Evolutionary conservation across 306 rosid genomes (phyloP), one percentile per base, ranked within the genome.

Genomic region (Aeschynomene evenia): DNA sequence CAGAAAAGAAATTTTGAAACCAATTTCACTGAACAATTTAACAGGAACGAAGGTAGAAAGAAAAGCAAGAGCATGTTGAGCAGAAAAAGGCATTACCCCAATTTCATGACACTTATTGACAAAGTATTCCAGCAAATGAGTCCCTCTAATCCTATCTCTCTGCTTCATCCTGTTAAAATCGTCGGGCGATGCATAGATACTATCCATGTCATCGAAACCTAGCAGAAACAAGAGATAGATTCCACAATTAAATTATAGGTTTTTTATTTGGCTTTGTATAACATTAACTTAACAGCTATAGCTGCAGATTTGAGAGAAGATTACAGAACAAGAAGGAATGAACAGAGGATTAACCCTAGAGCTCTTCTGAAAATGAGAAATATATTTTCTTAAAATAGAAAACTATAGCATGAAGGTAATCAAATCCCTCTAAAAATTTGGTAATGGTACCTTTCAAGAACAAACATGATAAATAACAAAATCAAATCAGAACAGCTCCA

Each of bases 201-300:
- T 94, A 64, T 91, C 97, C 77, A 81, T 76, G 22, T 85, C 96
- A 51, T 84, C 92, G 75, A 85, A 95, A 78, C 95, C 99, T 94
- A 71, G 34, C 56, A 77, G 29, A 82, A 76, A 42, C 40, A 60
- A 65, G 63, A 31, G 26, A 54, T 14, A 23, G 34, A 31, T 19
- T 48, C 40, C 5, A 71, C 51, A 12, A 50, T 39, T 68, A 71
- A 53, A 50, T 62, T 59, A 15, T 16, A 55, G 36, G n/a, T 33
- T 46, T 43, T 50, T 70, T 65, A 39, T 20, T 69, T 51, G 42
- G 64, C 60, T 18, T 49, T 16, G 55, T 31, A 48, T 13, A 53
- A 45, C n/a, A 20, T 14, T 64, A 52, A 73, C n/a, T 21, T 22
- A 19, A 22, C 39, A 4, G 11, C n/a, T 14, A 59, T 52, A 79